Conservation (phyloP, 2,329 filamentous ascomycete genomes). For the Penicillium thymicola region DNA sequence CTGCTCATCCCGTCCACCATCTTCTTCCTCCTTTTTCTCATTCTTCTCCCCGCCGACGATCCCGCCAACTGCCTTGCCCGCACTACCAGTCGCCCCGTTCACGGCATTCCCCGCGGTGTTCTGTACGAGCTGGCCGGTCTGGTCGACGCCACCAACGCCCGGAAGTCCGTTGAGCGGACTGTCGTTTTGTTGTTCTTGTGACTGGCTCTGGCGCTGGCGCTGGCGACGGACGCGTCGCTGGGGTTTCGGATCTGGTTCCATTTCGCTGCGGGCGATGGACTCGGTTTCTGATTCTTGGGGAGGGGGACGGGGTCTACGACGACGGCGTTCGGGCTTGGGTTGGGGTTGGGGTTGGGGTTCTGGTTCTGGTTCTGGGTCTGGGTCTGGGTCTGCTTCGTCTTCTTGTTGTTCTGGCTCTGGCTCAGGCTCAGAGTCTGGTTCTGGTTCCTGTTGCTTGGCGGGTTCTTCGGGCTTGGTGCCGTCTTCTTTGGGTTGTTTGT, state of each 20-base stretch:
- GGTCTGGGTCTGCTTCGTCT: conserved; percentile 15
- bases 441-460: conserved; percentile 6
- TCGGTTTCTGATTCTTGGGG: conserved; percentile 49
- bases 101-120: conserved; percentile 49
- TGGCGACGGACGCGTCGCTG: conserved; percentile 29
- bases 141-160: conserved; percentile 50
- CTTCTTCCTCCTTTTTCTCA: conserved; percentile 41
- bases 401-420: conserved; percentile 10
- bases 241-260: conserved; percentile 41
- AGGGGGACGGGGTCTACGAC: conserved; percentile 19
- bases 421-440: conserved; percentile 32
- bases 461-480: conserved; percentile 10
- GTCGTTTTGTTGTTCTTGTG: conserved; percentile 46
- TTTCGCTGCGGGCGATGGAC: conserved; percentile 50
- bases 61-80: conserved; percentile 44
- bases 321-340: conserved; percentile 43
- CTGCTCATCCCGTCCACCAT: conserved; percentile 58
- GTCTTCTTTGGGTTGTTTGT: conserved; percentile 14
- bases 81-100: conserved; percentile 36
- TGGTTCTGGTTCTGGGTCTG: conserved; percentile 39
- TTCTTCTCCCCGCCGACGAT: conserved; percentile 33
- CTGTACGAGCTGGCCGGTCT: conserved; percentile 56
- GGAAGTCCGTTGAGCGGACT: conserved; percentile 44
- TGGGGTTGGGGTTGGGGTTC: conserved; percentile 30
- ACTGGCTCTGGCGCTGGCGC: conserved; percentile 48